Evolutionary conservation across 1,284 basidiomycete species (phyloP), one percentile per base, ranked within the genome.

Genomic region (Microbotryum intermedium): DNA sequence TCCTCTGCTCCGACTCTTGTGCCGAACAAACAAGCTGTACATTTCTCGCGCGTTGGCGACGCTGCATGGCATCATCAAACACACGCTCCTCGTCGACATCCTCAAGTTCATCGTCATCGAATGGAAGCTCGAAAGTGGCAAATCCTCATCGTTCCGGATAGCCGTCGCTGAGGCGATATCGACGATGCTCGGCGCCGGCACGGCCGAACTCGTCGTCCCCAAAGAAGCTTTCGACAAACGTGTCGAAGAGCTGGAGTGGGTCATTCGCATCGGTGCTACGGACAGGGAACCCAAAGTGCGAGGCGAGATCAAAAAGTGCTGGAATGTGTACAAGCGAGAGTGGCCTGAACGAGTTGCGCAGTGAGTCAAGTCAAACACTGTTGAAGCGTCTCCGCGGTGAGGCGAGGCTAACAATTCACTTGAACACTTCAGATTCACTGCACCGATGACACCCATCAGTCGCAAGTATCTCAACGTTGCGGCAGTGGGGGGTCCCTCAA

Each of bases 1-100:
- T 0, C 76, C 82, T 10, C 76, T 91, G 25, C 77, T 91, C 20
- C 75, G 77, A 2, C 76, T 90, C 29, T 87, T 86, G 62, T 79
- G 81, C 43, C 82, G 87, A n/a, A 80, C 88, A 16, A 90, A 87
- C 78, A 91, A 89, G 74, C 82, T 91, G 54, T 83, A 88, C 72
- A 76, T 84, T 63, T 79, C 78, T 49, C 82, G 88, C 30, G 83
- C 86, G 6, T 81, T 79, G 61, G 72, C 78, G 1, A 84, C 82
- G 68, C 79, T 90, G 30, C 71, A 79, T 34, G 72, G 77, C 39
- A 80, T 90, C 62, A 80, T 90, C 58, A 81, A 85, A 61, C 76
- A 82, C 53, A 86, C 87, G 0, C 85, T 85, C 62, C 79, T 86
- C n/a, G 81, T 86, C 7, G 72, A 79, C 7, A 79, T 90, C 57